Conservation (phyloP, 768 basidiomycete species). For the Boletus pseudo-olivaceus region DNA sequence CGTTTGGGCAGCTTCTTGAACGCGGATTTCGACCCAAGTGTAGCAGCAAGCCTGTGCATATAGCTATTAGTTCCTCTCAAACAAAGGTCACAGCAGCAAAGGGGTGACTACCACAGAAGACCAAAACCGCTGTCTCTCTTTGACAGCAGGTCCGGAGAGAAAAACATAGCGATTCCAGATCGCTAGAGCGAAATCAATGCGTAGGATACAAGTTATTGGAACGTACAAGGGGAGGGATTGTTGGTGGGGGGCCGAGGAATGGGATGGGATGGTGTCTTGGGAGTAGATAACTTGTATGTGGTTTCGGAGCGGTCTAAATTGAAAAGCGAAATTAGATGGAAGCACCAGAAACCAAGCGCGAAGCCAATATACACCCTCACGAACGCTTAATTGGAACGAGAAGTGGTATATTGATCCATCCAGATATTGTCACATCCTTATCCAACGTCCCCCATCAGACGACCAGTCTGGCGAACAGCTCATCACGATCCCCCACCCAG, state of each 20-base stretch:
- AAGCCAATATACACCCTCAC: conserved; percentile 12
- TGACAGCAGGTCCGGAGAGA: conserved; percentile 74
- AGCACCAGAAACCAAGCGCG: conserved; percentile 18
- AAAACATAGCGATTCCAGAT: conserved; percentile 61
- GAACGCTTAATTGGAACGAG: conserved; percentile 11
- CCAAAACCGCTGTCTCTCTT: conserved; percentile 86
- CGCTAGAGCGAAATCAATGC: neutral
- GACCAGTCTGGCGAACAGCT: conserved; percentile 62
- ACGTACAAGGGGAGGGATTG: conserved; percentile 1
- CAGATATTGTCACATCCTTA: conserved; percentile 35
- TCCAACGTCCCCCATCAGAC: conserved; percentile 46
- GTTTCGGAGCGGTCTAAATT: neutral
- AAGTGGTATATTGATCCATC: conserved; percentile 8
- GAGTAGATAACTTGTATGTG: conserved; percentile 8
- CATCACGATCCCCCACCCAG: conserved; percentile 62
- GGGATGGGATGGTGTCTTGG: neutral
- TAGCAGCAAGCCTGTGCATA: conserved; percentile 77
- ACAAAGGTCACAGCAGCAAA: neutral
- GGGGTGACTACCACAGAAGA: conserved; percentile 62
- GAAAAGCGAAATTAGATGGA: neutral
- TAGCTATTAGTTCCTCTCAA: conserved; percentile 4
- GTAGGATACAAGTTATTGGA: neutral
- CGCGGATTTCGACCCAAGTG: conserved; percentile 81
- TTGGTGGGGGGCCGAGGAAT: neutral
- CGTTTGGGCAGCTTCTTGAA: conserved; percentile 81